A percentile compares a stretch with the other conserved stretches of the same genome.
phyloP scores from a whole-genome alignment of 371 early-diverging fungal species.

The Mortierella sp. region DNA sequence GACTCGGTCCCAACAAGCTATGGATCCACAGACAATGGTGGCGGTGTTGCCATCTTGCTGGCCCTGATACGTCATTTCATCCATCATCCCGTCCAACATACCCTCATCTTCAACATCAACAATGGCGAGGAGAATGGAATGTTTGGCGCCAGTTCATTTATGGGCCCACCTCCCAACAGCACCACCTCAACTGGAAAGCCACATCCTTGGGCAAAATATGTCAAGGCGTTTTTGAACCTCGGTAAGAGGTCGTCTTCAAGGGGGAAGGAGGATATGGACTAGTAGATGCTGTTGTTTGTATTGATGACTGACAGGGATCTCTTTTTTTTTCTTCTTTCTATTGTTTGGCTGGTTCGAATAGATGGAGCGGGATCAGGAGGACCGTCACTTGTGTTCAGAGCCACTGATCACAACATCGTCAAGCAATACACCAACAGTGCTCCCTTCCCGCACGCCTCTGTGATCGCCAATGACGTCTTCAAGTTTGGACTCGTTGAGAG shows the following conservation, averaged over 20 bases:
- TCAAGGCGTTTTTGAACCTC: slow-evolving; percentile 82
- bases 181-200: slow-evolving; percentile 29
- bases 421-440: slow-evolving; percentile 51
- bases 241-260: slow-evolving; percentile 49
- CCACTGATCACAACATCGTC: slow-evolving; percentile 63
- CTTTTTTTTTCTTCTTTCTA: neutral
- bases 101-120: slow-evolving; percentile 81
- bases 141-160: slow-evolving; percentile 75
- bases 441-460: slow-evolving; percentile 59
- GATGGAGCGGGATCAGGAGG: slow-evolving; percentile 84
- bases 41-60: slow-evolving; percentile 76
- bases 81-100: slow-evolving; percentile 62
- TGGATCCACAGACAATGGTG: slow-evolving; percentile 89
- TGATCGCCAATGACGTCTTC: slow-evolving; percentile 73
- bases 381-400: slow-evolving; percentile 74
- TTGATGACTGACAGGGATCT: neutral
- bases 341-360: slow-evolving; percentile 13
- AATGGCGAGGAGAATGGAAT: slow-evolving; percentile 86
- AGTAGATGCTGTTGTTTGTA: neutral
- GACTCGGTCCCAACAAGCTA: slow-evolving; percentile 79
- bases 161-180: slow-evolving; percentile 49
- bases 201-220: slow-evolving; percentile 80
- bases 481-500: slow-evolving; percentile 65
- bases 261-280: neutral
- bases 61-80: slow-evolving; percentile 73